phyloP scores from a whole-genome alignment of 2,329 filamentous ascomycete species.

The Cladosporium sphaerospermum region DNA sequence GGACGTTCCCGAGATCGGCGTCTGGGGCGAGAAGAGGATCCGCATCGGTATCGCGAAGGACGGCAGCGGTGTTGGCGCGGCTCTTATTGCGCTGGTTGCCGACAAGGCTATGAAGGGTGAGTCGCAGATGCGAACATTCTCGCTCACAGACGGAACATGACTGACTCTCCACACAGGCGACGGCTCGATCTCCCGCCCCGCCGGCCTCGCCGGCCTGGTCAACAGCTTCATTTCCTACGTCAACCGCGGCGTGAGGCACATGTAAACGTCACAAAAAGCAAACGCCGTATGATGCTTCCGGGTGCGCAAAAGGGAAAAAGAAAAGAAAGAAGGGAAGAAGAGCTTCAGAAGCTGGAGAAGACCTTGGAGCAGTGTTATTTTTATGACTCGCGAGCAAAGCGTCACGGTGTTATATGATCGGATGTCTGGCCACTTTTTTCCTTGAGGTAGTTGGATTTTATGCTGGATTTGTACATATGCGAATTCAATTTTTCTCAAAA shows the following conservation, averaged over 20 bases:
- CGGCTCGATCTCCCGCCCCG: not conserved
- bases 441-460: no score
- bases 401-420: not conserved
- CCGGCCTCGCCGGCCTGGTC: conserved; percentile 4
- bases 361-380: no score
- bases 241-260: conserved; percentile 18
- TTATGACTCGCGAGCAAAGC: not conserved
- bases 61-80: conserved; percentile 90
- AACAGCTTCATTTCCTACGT: conserved; percentile 16
- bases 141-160: not conserved
- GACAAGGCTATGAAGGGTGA: conserved; percentile 45
- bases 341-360: no score
- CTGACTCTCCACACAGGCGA: not conserved
- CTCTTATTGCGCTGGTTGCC: conserved; percentile 86
- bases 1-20: conserved; percentile 70
- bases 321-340: no score
- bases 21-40: conserved; percentile 73
- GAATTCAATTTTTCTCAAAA: no score
- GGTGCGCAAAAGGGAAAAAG: no score
- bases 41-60: conserved; percentile 96
- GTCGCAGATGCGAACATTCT: not conserved
- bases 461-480: no score
- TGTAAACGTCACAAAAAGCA: not conserved
- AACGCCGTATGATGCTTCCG: no score
- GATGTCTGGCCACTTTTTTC: no score